These are phyloP conservation scores for Rauvolfia tetraphylla DNA, from an alignment of 257 asterid species.

Conservation along the genomic window DNA sequence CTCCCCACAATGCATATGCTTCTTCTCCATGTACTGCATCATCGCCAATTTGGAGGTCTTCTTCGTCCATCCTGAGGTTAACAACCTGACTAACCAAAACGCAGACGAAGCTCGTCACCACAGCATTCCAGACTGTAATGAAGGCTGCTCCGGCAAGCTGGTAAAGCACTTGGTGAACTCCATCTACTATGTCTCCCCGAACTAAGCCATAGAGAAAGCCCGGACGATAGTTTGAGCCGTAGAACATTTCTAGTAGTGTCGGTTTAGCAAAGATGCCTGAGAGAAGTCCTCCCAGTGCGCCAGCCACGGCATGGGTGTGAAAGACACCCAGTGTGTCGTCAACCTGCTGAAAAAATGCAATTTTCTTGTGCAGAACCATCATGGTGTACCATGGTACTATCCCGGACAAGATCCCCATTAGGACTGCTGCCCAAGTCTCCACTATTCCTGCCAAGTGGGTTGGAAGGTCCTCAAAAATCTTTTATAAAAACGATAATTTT, in stretches of 20 bases:
- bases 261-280: conserved; percentile 84
- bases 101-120: conserved; percentile 54
- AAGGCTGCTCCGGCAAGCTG: conserved; percentile 73
- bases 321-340: conserved; percentile 86
- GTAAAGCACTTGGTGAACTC: conserved; percentile 51
- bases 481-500: no score
- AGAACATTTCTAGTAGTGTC: conserved; percentile 48
- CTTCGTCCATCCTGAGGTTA: conserved; percentile 75
- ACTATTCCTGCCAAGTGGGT: conserved; percentile 46
- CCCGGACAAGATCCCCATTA: conserved; percentile 71
- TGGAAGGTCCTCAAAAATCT: no score
- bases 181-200: conserved; percentile 48
- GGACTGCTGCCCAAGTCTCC: conserved; percentile 65
- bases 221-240: conserved; percentile 55
- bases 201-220: conserved; percentile 76
- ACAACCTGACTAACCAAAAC: conserved; percentile 43
- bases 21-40: conserved; percentile 92
- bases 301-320: conserved; percentile 90
- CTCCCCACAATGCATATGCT: conserved; percentile 93
- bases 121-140: conserved; percentile 67
- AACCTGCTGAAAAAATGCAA: conserved; percentile 51
- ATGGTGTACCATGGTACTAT: conserved; percentile 73
- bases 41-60: conserved; percentile 79
- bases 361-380: conserved; percentile 77
- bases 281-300: conserved; percentile 66